phyloP scores from a whole-genome alignment of 371 early-diverging fungal genomes.

The Circinella umbellata region DNA sequence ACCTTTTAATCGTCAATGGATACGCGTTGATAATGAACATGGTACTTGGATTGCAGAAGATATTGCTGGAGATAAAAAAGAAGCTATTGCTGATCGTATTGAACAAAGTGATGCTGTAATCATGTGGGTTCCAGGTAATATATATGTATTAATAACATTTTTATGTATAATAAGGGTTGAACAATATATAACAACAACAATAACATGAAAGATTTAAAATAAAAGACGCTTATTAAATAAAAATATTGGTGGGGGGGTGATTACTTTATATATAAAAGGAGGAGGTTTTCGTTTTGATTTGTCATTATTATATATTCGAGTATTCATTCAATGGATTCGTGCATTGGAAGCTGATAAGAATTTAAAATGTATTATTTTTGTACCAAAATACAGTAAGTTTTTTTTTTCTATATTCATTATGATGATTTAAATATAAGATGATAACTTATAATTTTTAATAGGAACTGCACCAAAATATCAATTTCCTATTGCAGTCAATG shows the following conservation, averaged over 20 bases:
- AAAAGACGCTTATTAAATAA: too few species aligned
- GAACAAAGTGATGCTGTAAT: constrained; percentile 36
- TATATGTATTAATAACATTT: neutral
- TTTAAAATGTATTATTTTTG: constrained; percentile 42
- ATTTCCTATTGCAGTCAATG: constrained; percentile 41
- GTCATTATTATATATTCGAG: constrained; percentile 34
- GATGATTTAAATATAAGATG: too few species aligned
- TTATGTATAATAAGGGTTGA: neutral
- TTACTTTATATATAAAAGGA: constrained; percentile 19
- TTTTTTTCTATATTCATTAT: neutral
- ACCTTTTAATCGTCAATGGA: constrained; percentile 18
- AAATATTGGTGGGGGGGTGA: too few species aligned
- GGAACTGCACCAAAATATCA: constrained; percentile 31
- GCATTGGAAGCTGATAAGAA: constrained; percentile 44
- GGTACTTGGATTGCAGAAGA: constrained; percentile 44
- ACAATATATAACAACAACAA: neutral
- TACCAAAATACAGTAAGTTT: constrained; percentile 41
- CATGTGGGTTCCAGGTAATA: constrained; percentile 48
- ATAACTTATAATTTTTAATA: constrained; percentile 1
- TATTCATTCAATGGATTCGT: constrained; percentile 40
- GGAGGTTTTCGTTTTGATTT: constrained; percentile 49
- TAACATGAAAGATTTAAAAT: too few species aligned
- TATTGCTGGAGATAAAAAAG: constrained; percentile 35
- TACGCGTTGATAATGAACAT: constrained; percentile 10
- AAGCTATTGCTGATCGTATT: constrained; percentile 39